Percentiles rank a stretch among this genome's conserved stretches.
Evolutionary conservation across 2,329 filamentous ascomycete species (phyloP).

Genomic region (Pyrenophora graminea): DNA sequence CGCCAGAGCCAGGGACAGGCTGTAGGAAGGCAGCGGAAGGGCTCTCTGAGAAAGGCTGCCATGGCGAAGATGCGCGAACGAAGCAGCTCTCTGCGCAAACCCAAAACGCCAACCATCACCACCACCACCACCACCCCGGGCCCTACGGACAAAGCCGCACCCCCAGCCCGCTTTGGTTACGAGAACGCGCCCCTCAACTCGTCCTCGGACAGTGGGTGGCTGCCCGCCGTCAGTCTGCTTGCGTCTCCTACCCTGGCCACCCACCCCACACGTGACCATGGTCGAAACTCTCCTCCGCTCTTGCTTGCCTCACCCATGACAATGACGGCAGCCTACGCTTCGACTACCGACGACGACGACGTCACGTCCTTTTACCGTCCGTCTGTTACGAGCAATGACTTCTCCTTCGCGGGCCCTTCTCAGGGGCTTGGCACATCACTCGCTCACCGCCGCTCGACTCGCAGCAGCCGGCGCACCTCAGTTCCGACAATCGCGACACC

Average conservation of each 20-base stretch:
- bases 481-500: conserved; percentile 29
- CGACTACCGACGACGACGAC: conserved; percentile 85
- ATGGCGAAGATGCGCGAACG: conserved; percentile 61
- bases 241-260: conserved; percentile 16
- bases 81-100: conserved; percentile 35
- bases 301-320: conserved; percentile 47
- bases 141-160: conserved; percentile 23
- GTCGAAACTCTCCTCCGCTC: conserved; percentile 40
- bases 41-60: conserved; percentile 85
- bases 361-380: conserved; percentile 63
- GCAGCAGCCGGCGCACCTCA: conserved; percentile 31
- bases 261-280: conserved; percentile 1
- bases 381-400: conserved; percentile 48
- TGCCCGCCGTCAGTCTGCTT: conserved; percentile 21
- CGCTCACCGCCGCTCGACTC: conserved; percentile 39
- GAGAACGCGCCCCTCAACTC: conserved; percentile 42
- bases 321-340: conserved; percentile 65
- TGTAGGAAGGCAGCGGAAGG: conserved; percentile 67
- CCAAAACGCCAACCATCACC: conserved; percentile 21
- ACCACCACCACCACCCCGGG: conserved; percentile 17
- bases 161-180: conserved; percentile 46
- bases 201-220: conserved; percentile 40
- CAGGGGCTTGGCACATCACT: conserved; percentile 28
- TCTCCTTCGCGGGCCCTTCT: conserved; percentile 39
- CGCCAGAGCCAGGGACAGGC: conserved; percentile 50